Evolutionary conservation across 2,329 filamentous ascomycete species (phyloP).

Genomic region (Didymella lethalis): DNA sequence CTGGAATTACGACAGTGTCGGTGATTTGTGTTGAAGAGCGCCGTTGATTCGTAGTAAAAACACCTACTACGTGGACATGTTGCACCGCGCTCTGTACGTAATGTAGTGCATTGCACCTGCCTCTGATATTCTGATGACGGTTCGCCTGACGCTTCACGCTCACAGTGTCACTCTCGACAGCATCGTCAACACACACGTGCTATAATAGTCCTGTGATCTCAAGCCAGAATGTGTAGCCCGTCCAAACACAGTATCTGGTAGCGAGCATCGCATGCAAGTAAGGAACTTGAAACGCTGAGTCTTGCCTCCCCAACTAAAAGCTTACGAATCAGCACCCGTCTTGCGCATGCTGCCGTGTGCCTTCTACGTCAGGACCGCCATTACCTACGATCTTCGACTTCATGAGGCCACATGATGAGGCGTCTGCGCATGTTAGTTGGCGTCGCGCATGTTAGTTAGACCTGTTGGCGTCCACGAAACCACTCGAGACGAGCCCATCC

Average conservation of each 20-base stretch:
- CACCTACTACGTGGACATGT: slow-evolving; percentile 1
- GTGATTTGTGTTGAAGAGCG: no score
- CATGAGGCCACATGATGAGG: slow-evolving; percentile 9
- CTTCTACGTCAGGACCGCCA: slow-evolving; percentile 16
- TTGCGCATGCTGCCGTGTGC: slow-evolving; percentile 10
- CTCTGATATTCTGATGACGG: not conserved
- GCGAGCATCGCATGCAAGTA: slow-evolving; percentile 24
- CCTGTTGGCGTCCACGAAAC: slow-evolving; percentile 4
- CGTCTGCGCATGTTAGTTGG: slow-evolving; percentile 11
- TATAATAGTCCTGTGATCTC: no score
- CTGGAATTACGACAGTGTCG: no score
- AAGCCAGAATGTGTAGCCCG: not conserved
- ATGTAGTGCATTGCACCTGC: not conserved
- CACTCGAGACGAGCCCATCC: not conserved
- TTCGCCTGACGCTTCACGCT: not conserved
- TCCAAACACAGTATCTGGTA: slow-evolving; percentile 17
- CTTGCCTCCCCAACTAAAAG: slow-evolving; percentile 31
- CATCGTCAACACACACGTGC: not conserved
- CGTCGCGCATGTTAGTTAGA: slow-evolving; percentile 5
- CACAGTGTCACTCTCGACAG: not conserved
- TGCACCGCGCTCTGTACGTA: slow-evolving; percentile 1
- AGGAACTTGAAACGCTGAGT: slow-evolving; percentile 40
- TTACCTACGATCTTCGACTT: slow-evolving; percentile 3
- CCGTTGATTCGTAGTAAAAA: not conserved
- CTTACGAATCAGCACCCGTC: slow-evolving; percentile 46